Conservation (phyloP, 192 early-diverging fungal genomes). For the Coemansia sp. region DNA sequence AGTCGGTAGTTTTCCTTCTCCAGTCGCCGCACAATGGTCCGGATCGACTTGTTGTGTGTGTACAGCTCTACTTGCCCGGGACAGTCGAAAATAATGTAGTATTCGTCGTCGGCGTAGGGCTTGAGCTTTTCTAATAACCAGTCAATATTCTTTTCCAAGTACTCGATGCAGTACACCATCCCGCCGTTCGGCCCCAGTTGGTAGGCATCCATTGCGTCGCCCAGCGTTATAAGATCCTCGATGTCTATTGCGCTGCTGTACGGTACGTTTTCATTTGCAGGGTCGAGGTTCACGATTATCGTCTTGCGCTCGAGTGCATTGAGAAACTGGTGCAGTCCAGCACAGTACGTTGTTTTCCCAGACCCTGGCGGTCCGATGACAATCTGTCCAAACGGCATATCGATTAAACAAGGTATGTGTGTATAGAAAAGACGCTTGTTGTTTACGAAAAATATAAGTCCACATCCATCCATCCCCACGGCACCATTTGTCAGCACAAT, state of each 20-base stretch:
- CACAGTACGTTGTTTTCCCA: slow-evolving; percentile 96
- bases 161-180: slow-evolving; percentile 96
- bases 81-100: slow-evolving; percentile 95
- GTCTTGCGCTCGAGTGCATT: slow-evolving; percentile 75
- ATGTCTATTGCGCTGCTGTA: slow-evolving; percentile 84
- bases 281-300: slow-evolving; percentile 95
- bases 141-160: slow-evolving; percentile 84
- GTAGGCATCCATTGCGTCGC: slow-evolving; percentile 90
- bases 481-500: too few species aligned
- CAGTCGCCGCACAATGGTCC: slow-evolving; percentile 70
- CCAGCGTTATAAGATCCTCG: slow-evolving; percentile 86
- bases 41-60: slow-evolving; percentile 87
- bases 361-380: slow-evolving; percentile 94
- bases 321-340: slow-evolving; percentile 85
- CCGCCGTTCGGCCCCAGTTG: slow-evolving; percentile 94
- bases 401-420: too few species aligned
- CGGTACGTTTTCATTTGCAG: slow-evolving; percentile 88
- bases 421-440: background rate
- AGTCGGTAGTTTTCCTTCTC: slow-evolving; percentile 67
- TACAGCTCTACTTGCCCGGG: slow-evolving; percentile 98
- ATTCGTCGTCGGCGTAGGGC: slow-evolving; percentile 48
- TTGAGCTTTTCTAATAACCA: slow-evolving; percentile 83
- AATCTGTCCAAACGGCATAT: slow-evolving; percentile 64
- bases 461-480: too few species aligned
- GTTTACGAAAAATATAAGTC: too few species aligned